These are phyloP conservation scores for Byssoonygena ceratinophila DNA, from an alignment of 2,329 filamentous ascomycete species.

Conservation along the genomic window DNA sequence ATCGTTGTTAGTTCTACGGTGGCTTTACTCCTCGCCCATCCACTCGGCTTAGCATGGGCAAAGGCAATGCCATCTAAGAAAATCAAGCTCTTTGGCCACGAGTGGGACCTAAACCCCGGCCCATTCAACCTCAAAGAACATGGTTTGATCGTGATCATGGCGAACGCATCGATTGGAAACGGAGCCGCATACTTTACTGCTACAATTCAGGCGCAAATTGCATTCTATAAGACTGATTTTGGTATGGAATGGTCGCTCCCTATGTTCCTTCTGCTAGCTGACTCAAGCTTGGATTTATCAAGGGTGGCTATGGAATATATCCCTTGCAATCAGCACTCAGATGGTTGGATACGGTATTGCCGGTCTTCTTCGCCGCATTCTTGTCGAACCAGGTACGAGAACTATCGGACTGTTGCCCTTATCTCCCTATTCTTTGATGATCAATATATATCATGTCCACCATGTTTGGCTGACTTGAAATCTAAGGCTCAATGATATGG, in stretches of 20 bases:
- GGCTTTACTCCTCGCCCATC: conserved; percentile 53
- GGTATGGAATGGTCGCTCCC: conserved; percentile 28
- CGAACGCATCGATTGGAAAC: conserved; percentile 56
- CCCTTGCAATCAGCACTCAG: conserved; percentile 58
- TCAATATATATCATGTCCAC: neutral
- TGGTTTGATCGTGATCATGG: conserved; percentile 41
- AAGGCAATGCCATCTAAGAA: conserved; percentile 29
- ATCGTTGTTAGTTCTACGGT: conserved; percentile 52
- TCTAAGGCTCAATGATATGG: conserved; percentile 61
- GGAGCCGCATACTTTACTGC: conserved; percentile 59
- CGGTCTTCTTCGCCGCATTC: conserved; percentile 54
- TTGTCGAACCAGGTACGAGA: conserved; percentile 32
- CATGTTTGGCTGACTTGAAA: neutral
- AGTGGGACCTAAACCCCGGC: conserved; percentile 35
- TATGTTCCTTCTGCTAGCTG: neutral
- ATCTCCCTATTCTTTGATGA: neutral
- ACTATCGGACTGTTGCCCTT: neutral
- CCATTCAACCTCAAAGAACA: conserved; percentile 42
- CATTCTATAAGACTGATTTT: conserved; percentile 62
- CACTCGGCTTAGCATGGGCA: conserved; percentile 36
- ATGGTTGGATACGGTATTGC: conserved; percentile 60
- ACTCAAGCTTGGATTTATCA: neutral
- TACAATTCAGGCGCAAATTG: conserved; percentile 58
- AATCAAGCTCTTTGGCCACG: conserved; percentile 30
- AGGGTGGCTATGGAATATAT: conserved; percentile 50